These are phyloP conservation scores for Synchytrium microbalum DNA, from an alignment of 371 early-diverging fungal genomes.

Conservation along the genomic window DNA sequence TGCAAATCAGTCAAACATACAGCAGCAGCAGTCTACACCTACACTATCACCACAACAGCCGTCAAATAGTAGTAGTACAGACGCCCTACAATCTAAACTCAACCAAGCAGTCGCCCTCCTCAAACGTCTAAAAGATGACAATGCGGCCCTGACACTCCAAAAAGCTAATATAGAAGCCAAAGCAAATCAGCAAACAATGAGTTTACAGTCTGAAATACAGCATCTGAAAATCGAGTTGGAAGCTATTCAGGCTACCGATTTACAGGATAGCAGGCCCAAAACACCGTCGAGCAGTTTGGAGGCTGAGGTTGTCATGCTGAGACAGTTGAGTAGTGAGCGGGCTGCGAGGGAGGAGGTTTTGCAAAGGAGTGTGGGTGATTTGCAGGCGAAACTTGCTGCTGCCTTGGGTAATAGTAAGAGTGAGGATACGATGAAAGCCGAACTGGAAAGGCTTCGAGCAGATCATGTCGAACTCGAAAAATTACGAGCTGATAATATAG, in stretches of 20 bases:
- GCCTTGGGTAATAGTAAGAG: no score
- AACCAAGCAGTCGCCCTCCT: not conserved
- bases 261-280: not conserved
- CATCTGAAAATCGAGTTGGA: not conserved
- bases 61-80: no score
- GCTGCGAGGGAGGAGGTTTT: not conserved
- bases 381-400: not conserved
- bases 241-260: not conserved
- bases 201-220: not conserved
- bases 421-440: no score
- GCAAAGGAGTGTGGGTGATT: not conserved
- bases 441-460: no score
- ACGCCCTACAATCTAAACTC: not conserved
- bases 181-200: not conserved
- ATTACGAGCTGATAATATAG: no score
- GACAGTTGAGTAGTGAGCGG: not conserved
- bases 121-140: not conserved
- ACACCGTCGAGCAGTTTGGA: not conserved
- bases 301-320: not conserved
- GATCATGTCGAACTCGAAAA: no score
- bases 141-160: not conserved
- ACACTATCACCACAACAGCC: no score
- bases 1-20: no score
- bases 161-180: not conserved
- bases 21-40: no score